Conservation (phyloP, 2,329 filamentous ascomycete species). For the Phyllosticta paracitricarpa region DNA sequence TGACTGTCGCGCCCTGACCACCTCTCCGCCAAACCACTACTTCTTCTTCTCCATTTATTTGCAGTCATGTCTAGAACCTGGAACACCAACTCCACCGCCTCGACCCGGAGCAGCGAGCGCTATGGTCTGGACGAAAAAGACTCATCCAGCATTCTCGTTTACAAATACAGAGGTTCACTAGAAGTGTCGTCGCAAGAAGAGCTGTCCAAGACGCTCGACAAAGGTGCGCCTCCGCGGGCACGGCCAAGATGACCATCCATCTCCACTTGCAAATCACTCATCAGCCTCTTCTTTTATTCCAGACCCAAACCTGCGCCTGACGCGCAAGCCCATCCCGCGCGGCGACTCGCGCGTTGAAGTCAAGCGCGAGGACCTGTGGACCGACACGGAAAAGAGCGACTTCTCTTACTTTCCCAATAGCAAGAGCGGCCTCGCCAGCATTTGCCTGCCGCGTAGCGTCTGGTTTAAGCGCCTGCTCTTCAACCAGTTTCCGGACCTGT, state of each 20-base stretch:
- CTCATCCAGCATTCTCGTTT: conserved; percentile 34
- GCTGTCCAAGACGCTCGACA: conserved; percentile 30
- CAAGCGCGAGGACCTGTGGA: conserved; percentile 36
- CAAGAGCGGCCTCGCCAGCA: conserved; percentile 37
- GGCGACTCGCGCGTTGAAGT: conserved; percentile 37
- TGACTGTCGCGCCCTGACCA: not conserved
- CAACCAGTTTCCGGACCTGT: conserved; percentile 38
- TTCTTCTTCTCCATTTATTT: not conserved
- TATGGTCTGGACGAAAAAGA: conserved; percentile 36
- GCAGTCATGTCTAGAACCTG: conserved; percentile 28
- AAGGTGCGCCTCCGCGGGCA: conserved; percentile 18
- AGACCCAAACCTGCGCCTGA: conserved; percentile 37
- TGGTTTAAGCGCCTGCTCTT: conserved; percentile 38
- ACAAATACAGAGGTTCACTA: conserved; percentile 35
- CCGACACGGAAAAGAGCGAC: conserved; percentile 23
- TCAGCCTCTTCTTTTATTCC: conserved; percentile 7
- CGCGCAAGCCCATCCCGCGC: conserved; percentile 37
- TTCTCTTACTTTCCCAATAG: conserved; percentile 25
- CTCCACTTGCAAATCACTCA: not conserved
- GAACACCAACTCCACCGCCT: conserved; percentile 34
- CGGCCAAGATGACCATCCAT: not conserved
- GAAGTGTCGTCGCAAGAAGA: conserved; percentile 35
- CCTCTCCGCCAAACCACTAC: not conserved
- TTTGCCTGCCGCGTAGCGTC: conserved; percentile 34
- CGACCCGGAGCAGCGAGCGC: conserved; percentile 29